Conservation (phyloP, 2,329 filamentous ascomycete genomes). For the Microascus cirrosus region DNA sequence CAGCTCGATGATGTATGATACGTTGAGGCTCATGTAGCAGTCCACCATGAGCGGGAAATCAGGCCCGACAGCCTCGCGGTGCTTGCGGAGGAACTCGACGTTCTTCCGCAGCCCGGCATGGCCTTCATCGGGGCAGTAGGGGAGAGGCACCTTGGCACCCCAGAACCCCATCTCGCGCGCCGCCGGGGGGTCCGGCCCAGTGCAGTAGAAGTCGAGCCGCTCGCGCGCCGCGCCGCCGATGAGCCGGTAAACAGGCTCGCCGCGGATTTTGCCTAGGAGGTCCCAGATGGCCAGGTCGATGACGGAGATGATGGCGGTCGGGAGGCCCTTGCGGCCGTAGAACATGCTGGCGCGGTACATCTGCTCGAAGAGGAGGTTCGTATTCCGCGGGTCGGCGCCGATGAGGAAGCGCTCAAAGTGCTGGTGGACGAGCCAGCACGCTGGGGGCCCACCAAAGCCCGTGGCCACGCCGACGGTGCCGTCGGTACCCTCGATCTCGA, state of each 20-base stretch:
- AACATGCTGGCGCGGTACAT: constrained; percentile 97
- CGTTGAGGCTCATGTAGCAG: constrained; percentile 94
- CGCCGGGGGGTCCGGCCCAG: constrained; percentile 70
- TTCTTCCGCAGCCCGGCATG: constrained; percentile 76
- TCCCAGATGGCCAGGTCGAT: constrained; percentile 93
- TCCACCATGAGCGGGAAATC: constrained; percentile 92
- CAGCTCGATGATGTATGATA: constrained; percentile 84
- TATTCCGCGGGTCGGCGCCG: constrained; percentile 80
- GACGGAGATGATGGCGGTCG: constrained; percentile 84
- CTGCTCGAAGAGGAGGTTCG: constrained; percentile 86
- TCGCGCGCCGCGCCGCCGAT: constrained; percentile 85
- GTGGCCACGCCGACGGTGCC: constrained; percentile 92
- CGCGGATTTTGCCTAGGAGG: constrained; percentile 78
- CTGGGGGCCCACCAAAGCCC: constrained; percentile 85
- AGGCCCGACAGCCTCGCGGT: constrained; percentile 73
- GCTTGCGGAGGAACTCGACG: constrained; percentile 75
- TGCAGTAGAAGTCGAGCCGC: constrained; percentile 86
- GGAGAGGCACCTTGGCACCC: constrained; percentile 81
- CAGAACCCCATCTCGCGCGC: constrained; percentile 83
- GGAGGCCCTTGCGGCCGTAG: constrained; percentile 86
- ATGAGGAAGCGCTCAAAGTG: constrained; percentile 90
- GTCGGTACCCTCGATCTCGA: constrained; percentile 81
- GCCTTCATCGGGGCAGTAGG: constrained; percentile 83
- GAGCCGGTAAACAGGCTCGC: constrained; percentile 88
- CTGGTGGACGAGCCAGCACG: constrained; percentile 86